Percentiles rank a stretch among this genome's conserved stretches.
These are phyloP conservation scores for Viola pubescens DNA, from an alignment of 441 rosid genomes.

Conservation along the genomic window DNA sequence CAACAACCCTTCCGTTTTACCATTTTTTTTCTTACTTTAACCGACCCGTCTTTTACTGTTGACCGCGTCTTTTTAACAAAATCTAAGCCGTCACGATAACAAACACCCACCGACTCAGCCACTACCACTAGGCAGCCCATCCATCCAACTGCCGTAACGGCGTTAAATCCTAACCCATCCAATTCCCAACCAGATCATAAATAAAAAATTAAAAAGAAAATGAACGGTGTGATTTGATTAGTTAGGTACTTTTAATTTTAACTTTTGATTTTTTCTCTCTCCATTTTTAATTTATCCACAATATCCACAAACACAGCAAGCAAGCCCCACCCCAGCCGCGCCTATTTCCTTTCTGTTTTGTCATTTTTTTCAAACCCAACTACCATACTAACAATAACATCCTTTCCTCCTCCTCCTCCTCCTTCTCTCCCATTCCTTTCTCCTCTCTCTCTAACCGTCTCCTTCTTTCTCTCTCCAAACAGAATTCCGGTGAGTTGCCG, in stretches of 20 bases:
- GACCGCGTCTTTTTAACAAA: too few relatives aligned
- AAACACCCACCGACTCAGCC: too few relatives aligned
- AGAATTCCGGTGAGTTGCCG: slow-evolving; percentile 27
- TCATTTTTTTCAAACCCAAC: slow-evolving; percentile 28
- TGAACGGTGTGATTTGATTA: neutral
- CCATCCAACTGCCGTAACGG: too few relatives aligned
- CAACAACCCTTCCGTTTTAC: too few relatives aligned
- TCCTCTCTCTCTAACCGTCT: slow-evolving; percentile 7
- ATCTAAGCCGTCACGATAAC: too few relatives aligned
- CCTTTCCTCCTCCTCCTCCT: neutral
- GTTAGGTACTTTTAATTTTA: too few relatives aligned
- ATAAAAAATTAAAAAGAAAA: neutral
- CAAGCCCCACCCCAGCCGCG: slow-evolving; percentile 14
- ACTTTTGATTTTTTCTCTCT: too few relatives aligned
- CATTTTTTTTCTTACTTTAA: too few relatives aligned
- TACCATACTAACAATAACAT: slow-evolving; percentile 17
- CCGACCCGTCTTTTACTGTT: too few relatives aligned
- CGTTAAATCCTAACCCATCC: too few relatives aligned
- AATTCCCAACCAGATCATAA: neutral
- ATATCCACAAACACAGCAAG: slow-evolving; percentile 9
- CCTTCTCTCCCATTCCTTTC: slow-evolving; percentile 12
- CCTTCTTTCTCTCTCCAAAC: slow-evolving; percentile 6
- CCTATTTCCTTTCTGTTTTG: slow-evolving; percentile 39
- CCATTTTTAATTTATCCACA: neutral
- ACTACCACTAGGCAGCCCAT: too few relatives aligned